A percentile compares a stretch with the other conserved stretches of the same genome.
Evolutionary conservation across 148 eudicot species (phyloP).

Genomic region (Hydrangea macrophylla): DNA sequence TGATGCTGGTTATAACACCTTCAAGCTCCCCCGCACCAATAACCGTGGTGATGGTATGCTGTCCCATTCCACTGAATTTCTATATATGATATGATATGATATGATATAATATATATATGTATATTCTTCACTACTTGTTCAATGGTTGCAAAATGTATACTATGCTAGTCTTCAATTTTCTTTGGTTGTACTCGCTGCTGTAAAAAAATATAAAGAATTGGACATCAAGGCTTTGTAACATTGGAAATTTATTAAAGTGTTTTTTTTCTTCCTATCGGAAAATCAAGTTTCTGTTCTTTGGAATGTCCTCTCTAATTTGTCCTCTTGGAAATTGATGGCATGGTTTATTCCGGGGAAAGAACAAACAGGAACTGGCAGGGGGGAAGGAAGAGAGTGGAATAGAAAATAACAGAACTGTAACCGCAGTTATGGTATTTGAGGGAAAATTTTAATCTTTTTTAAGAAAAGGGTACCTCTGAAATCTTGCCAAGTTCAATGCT

Average conservation of each 20-base stretch:
- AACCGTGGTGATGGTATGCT: slow-evolving; percentile 91
- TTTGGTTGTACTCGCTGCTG: no score
- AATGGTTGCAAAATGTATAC: not conserved
- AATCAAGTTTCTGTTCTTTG: slow-evolving; percentile 7
- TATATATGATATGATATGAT: no score
- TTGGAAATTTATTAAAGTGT: not conserved
- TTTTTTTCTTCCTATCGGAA: not conserved
- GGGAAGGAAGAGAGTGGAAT: not conserved
- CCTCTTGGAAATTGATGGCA: no score
- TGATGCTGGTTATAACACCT: slow-evolving; percentile 79
- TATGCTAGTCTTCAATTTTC: no score
- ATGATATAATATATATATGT: not conserved
- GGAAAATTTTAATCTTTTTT: not conserved
- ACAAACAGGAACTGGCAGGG: not conserved
- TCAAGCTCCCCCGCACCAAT: slow-evolving; percentile 93
- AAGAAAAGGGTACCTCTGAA: no score
- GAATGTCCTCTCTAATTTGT: not conserved
- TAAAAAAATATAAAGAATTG: no score
- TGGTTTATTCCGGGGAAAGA: no score
- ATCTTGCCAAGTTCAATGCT: no score
- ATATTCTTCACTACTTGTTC: not conserved
- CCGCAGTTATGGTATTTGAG: not conserved
- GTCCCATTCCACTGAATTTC: not conserved
- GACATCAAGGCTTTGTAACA: no score
- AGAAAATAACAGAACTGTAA: no score